Base-by-base conservation (phyloP, 2,329 filamentous ascomycete species). In the Blastomyces percursus region DNA sequence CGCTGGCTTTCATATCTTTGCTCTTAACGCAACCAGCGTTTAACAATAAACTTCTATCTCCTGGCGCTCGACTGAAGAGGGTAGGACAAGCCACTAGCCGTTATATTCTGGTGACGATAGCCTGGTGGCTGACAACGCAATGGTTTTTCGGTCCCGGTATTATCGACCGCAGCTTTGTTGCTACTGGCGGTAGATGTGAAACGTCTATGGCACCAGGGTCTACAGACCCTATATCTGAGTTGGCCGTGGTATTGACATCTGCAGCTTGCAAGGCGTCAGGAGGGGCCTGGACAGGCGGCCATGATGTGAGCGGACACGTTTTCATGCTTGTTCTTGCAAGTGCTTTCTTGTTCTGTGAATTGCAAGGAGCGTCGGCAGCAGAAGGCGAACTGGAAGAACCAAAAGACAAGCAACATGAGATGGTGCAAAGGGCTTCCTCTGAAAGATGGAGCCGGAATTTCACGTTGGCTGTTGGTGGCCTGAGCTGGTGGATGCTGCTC, bases 221-320 rank as follows among this genome's bases (percentile, higher is more conserved):
- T 14, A 56, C 55, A 48, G 14, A 42, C 56, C 32, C 63, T 21
- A 50, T 79, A 64, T 70, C 73, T 24, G 77, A 79, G 44, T 68
- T 76, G 19, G 73, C 77, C 65, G 77, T 80, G 59, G 79, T 86
- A 64, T 77, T 91, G 52, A 93, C 89, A 0, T 86, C 88, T 0
- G 85, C 87, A 4, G 88, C 90, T 52, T 99, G 94, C 73, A 94
- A 90, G 77, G 81, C 86, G 3, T 84, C 86, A 0, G 93, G 93
- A 7, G 93, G 94, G 0, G 79, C 81, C 61, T 99, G 94, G 94
- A 84, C 80, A 63, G 94, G 94, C n/a, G 94, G 94, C 0, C 91
- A 97, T 75, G 94, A 99, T 75, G 93, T 99, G 69, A 94, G 89
- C 65, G 94, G 94, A 0, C 94, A 97, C 75, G 91, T 96, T 3